Conservation (phyloP, 1,139 yeast genomes). For the Taiozyma onychis region DNA sequence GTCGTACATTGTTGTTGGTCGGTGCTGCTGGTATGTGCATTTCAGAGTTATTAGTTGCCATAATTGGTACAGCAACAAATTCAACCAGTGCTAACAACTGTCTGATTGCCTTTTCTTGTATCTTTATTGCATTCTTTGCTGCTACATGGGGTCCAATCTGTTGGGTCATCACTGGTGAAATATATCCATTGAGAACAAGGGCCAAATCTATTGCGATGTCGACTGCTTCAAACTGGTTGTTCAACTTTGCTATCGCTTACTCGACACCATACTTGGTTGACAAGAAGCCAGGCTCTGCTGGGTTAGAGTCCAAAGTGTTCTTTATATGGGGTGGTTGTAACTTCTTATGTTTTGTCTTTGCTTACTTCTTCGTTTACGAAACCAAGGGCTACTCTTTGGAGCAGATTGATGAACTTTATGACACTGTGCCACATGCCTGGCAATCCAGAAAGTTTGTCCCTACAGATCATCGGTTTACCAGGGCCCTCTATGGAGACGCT, state of each 20-base stretch:
- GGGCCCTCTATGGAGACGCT: constrained; percentile 8
- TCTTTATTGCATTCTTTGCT: constrained; percentile 69
- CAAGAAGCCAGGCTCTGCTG: constrained; percentile 51
- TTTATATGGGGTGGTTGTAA: constrained; percentile 64
- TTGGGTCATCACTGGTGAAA: constrained; percentile 75
- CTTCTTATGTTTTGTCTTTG: constrained; percentile 38
- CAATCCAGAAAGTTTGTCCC: constrained; percentile 42
- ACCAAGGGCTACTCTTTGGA: constrained; percentile 64
- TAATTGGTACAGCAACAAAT: constrained; percentile 42
- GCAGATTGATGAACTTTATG: constrained; percentile 58
- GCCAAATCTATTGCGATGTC: constrained; percentile 71
- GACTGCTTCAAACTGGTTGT: constrained; percentile 74
- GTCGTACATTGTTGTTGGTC: constrained; percentile 43
- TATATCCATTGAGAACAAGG: constrained; percentile 65
- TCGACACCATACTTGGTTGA: constrained; percentile 70
- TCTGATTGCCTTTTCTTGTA: constrained; percentile 62
- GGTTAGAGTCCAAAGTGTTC: constrained; percentile 63
- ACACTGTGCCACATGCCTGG: constrained; percentile 37
- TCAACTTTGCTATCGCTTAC: constrained; percentile 68
- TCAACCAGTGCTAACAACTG: constrained; percentile 44
- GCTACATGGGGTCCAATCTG: constrained; percentile 78
- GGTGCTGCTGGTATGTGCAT: constrained; percentile 58
- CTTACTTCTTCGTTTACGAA: constrained; percentile 54
- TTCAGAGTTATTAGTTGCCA: constrained; percentile 56
- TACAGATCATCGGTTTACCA: constrained; percentile 25